Conservation (phyloP, 2,329 filamentous ascomycete genomes). For the Fusarium sororula region DNA sequence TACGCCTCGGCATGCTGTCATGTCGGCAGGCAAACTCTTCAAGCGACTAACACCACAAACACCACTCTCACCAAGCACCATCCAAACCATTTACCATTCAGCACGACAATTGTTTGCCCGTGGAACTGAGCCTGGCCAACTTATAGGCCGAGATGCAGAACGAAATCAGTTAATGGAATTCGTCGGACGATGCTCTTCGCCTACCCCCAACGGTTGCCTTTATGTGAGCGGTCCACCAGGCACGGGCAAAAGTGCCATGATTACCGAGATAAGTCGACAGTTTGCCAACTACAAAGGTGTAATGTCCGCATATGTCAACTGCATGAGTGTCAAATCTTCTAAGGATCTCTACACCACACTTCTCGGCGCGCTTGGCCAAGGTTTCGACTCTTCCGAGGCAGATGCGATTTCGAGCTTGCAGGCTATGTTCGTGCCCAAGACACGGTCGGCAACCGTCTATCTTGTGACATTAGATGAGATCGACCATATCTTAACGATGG, state of each 20-base stretch:
- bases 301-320: slow-evolving; percentile 86
- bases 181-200: slow-evolving; percentile 69
- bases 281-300: slow-evolving; percentile 63
- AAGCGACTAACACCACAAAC: slow-evolving; percentile 84
- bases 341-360: slow-evolving; percentile 86
- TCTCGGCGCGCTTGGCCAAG: slow-evolving; percentile 72
- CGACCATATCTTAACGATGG: slow-evolving; percentile 89
- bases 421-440: slow-evolving; percentile 74
- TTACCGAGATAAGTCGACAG: slow-evolving; percentile 78
- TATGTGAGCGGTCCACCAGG: slow-evolving; percentile 97
- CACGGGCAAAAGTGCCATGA: slow-evolving; percentile 95
- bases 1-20: slow-evolving; percentile 86
- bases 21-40: slow-evolving; percentile 76
- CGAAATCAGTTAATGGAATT: slow-evolving; percentile 74
- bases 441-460: slow-evolving; percentile 67
- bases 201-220: slow-evolving; percentile 77
- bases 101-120: slow-evolving; percentile 89
- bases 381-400: slow-evolving; percentile 67
- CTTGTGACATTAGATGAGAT: slow-evolving; percentile 95
- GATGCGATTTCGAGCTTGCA: slow-evolving; percentile 75
- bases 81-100: slow-evolving; percentile 83
- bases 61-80: slow-evolving; percentile 72
- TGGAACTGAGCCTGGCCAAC: slow-evolving; percentile 75
- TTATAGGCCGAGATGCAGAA: slow-evolving; percentile 80
- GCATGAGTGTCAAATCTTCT: slow-evolving; percentile 93